A percentile compares a stretch with the other conserved stretches of the same genome.
Conservation (phyloP, 202 grass and related monocot species). For the Setaria viridis region DNA sequence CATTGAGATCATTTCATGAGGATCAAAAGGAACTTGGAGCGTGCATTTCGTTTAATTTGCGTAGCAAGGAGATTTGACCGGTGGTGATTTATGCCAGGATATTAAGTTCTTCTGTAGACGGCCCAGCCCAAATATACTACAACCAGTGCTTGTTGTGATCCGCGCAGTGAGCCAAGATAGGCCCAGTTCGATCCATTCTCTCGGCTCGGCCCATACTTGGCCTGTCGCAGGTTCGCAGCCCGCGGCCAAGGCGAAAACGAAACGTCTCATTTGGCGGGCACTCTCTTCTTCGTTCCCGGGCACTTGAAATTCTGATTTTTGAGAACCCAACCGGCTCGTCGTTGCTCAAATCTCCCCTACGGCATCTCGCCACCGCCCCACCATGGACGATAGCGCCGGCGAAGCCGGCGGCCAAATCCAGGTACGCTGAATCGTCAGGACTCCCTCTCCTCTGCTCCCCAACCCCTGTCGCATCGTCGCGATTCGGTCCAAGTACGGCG, state of each 20-base stretch:
- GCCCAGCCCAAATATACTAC: background rate
- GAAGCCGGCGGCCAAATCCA: conserved; percentile 10
- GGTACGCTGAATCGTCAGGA: conserved; percentile 11
- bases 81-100: background rate
- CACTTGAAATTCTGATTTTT: conserved; percentile 3
- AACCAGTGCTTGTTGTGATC: background rate
- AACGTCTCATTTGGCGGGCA: background rate
- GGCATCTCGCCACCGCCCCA: background rate
- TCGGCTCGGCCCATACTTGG: background rate
- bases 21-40: too few relatives aligned
- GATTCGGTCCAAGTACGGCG: background rate
- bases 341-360: background rate
- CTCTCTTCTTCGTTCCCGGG: conserved; percentile 18
- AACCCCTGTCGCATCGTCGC: background rate
- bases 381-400: conserved; percentile 37
- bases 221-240: background rate
- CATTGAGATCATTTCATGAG: conserved; percentile 12
- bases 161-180: background rate
- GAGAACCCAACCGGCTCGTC: background rate
- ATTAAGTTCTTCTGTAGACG: too few relatives aligned
- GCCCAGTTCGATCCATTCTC: background rate
- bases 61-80: background rate
- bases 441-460: too few relatives aligned
- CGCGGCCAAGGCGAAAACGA: background rate
- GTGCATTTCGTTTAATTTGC: background rate